Evolutionary conservation across 2,329 filamentous ascomycete species (phyloP).

Genomic region (Magnaporthales sp.): DNA sequence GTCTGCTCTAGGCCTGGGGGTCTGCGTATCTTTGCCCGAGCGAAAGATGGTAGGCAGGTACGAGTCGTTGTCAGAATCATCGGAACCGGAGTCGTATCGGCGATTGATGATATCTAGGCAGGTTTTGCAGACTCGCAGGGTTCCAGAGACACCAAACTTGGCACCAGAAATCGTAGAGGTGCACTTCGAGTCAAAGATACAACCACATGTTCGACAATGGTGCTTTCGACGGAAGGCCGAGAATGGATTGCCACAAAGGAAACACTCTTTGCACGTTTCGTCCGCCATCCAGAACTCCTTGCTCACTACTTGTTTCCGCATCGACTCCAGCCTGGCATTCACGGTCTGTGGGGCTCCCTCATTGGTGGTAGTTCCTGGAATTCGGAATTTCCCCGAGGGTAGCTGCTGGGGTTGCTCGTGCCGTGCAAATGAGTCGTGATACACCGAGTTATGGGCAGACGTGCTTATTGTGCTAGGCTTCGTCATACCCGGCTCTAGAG

Average conservation of each 20-base stretch:
- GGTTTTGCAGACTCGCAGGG: constrained; percentile 82
- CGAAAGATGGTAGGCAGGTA: constrained; percentile 59
- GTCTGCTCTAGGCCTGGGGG: constrained; percentile 27
- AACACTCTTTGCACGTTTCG: constrained; percentile 96
- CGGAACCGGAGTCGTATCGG: constrained; percentile 78
- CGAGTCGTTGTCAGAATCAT: constrained; percentile 73
- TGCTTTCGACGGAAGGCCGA: constrained; percentile 93
- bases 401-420: constrained; percentile 35
- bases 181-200: constrained; percentile 96
- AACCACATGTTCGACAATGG: constrained; percentile 92
- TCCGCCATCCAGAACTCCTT: constrained; percentile 99
- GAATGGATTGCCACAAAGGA: constrained; percentile 82
- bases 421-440: constrained; percentile 46
- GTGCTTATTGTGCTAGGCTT: constrained; percentile 50
- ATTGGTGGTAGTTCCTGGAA: constrained; percentile 47
- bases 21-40: constrained; percentile 33
- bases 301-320: constrained; percentile 80
- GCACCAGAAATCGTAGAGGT: constrained; percentile 84
- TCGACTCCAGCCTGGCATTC: constrained; percentile 55
- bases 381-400: constrained; percentile 37
- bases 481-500: constrained; percentile 46
- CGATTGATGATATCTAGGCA: constrained; percentile 88
- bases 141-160: constrained; percentile 78
- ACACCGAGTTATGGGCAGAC: constrained; percentile 48
- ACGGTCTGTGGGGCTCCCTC: constrained; percentile 51